Percentiles rank a stretch among this genome's conserved stretches.
phyloP scores from a whole-genome alignment of 768 basidiomycete species.

The Termitomyces sp. region DNA sequence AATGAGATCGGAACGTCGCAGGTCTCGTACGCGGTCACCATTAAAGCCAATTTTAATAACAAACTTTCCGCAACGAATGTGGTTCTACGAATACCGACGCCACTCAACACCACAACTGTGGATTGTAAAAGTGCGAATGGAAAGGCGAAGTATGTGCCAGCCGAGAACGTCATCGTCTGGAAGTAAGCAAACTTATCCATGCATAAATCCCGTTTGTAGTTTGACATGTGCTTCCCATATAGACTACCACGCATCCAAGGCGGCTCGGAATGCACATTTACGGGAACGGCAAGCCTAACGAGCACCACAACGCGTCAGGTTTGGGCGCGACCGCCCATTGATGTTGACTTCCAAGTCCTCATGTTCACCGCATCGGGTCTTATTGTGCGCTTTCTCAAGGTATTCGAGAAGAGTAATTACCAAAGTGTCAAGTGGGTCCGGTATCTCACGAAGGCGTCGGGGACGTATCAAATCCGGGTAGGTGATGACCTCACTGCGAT shows the following conservation, averaged over 20 bases:
- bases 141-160: conserved; percentile 96
- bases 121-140: conserved; percentile 89
- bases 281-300: conserved; percentile 77
- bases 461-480: conserved; percentile 91
- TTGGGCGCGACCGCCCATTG: conserved; percentile 97
- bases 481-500: conserved; percentile 24
- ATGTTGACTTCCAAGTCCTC: conserved; percentile 97
- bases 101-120: conserved; percentile 87
- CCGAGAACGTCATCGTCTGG: conserved; percentile 95
- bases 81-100: conserved; percentile 91
- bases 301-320: conserved; percentile 90
- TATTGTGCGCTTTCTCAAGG: conserved; percentile 95
- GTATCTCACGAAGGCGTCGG: conserved; percentile 91
- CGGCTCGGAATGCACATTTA: conserved; percentile 83
- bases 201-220: background rate
- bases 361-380: conserved; percentile 98
- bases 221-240: conserved; percentile 2
- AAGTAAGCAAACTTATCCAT: conserved; percentile 58
- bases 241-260: conserved; percentile 93
- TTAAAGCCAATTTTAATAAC: conserved; percentile 85
- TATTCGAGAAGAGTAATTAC: conserved; percentile 95
- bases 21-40: conserved; percentile 84
- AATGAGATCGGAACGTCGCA: conserved; percentile 89
- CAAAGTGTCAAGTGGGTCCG: conserved; percentile 95
- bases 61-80: conserved; percentile 94